Conservation (phyloP, 2,329 filamentous ascomycete species). For the Colletotrichum coccodes region DNA sequence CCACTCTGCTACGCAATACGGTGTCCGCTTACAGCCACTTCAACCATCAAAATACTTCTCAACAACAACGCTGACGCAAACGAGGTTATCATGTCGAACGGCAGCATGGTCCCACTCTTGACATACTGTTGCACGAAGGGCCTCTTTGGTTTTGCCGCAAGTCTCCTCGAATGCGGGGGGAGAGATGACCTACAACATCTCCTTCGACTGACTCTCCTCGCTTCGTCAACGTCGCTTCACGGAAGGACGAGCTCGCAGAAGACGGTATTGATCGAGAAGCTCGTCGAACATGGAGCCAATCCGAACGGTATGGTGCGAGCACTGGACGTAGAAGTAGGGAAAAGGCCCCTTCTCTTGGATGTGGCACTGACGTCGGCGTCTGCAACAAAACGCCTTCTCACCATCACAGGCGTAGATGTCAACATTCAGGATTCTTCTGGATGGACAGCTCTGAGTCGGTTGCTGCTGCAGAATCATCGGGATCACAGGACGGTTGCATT, state of each 20-base stretch:
- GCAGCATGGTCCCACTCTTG: background rate
- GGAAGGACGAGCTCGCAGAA: background rate
- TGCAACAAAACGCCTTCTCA: background rate
- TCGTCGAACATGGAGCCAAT: background rate
- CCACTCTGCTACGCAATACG: background rate
- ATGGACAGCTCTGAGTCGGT: background rate
- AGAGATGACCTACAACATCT: conserved; percentile 1
- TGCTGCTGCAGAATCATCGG: background rate
- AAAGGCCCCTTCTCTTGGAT: conserved; percentile 5
- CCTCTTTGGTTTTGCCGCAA: background rate
- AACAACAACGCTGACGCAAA: background rate
- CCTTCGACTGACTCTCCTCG: background rate
- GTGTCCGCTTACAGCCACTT: background rate
- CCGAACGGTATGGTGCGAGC: background rate
- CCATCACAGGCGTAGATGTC: background rate
- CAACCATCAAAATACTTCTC: conserved; percentile 1
- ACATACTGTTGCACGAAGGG: background rate
- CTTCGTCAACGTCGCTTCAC: background rate
- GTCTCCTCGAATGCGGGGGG: background rate
- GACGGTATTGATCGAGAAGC: background rate
- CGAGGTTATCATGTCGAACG: background rate
- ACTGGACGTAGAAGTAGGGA: background rate
- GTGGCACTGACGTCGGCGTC: background rate
- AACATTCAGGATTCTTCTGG: background rate
- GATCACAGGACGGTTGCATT: background rate